Conservation (phyloP, 2,329 filamentous ascomycete genomes). For the Diaporthe aspalathi region DNA sequence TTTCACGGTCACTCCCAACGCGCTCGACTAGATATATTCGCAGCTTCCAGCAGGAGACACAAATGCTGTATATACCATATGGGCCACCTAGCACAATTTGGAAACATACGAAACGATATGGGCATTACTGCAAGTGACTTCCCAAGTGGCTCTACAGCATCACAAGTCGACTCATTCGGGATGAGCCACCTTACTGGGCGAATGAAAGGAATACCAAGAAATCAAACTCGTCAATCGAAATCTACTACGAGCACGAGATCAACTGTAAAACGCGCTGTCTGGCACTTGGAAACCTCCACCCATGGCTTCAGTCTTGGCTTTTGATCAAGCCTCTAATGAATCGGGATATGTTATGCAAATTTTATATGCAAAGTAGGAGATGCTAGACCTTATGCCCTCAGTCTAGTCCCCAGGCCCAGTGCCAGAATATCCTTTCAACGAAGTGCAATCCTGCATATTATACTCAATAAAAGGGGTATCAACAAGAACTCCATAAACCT, state of each 20-base stretch:
- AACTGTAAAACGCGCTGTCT: neutral
- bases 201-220: neutral
- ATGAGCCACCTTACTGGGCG: neutral
- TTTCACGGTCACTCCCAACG: neutral
- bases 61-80: neutral
- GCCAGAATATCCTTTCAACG: constrained; percentile 45
- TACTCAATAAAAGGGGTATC: constrained; percentile 50
- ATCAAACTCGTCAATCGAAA: neutral
- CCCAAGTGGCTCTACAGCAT: neutral
- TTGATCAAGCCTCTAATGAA: neutral
- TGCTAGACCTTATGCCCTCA: constrained; percentile 4
- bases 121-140: neutral
- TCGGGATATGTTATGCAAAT: neutral
- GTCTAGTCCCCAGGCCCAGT: constrained; percentile 36
- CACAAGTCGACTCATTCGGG: too few relatives aligned
- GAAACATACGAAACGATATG: neutral
- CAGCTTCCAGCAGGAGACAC: neutral
- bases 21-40: neutral
- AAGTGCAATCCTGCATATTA: constrained; percentile 47
- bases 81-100: neutral
- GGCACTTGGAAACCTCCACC: neutral
- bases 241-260: neutral
- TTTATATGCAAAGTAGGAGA: constrained; percentile 10
- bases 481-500: constrained; percentile 47
- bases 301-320: neutral